These are phyloP conservation scores for Tuber microsphaerosporum DNA, from an alignment of 495 filamentous ascomycete genomes.

Conservation along the genomic window DNA sequence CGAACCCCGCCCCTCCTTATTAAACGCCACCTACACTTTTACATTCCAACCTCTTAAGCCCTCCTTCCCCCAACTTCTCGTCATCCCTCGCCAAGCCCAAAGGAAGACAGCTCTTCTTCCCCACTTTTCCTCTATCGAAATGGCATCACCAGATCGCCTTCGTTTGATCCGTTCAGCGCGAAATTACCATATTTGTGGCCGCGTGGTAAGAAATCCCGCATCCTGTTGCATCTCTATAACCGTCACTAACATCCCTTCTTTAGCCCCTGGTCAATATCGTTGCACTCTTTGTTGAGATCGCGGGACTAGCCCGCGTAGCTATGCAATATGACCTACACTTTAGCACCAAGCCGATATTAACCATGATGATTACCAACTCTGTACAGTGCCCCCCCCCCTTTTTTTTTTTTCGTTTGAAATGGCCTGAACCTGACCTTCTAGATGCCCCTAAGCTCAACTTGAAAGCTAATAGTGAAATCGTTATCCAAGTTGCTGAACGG, in stretches of 20 bases:
- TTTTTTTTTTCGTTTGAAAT: not conserved
- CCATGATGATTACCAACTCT: constrained; percentile 97
- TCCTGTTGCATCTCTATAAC: constrained; percentile 75
- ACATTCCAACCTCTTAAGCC: not conserved
- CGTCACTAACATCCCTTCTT: constrained; percentile 55
- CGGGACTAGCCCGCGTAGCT: constrained; percentile 26
- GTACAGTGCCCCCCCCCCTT: constrained; percentile 48
- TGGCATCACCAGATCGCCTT: constrained; percentile 12
- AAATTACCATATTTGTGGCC: constrained; percentile 70
- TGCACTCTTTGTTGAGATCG: constrained; percentile 22
- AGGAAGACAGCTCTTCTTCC: not conserved
- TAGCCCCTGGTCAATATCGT: constrained; percentile 30
- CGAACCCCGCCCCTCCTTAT: not conserved
- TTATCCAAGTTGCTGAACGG: constrained; percentile 65
- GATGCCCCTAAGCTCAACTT: not conserved
- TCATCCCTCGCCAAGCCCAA: not conserved
- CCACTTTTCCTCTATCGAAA: not conserved
- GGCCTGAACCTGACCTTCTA: constrained; percentile 7
- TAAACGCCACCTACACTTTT: not conserved
- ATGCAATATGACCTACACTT: constrained; percentile 78
- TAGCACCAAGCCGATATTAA: constrained; percentile 63
- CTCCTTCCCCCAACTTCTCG: not conserved
- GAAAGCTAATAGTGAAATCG: constrained; percentile 7
- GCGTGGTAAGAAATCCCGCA: constrained; percentile 72
- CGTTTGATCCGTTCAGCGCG: constrained; percentile 64